Evolutionary conservation across 2,329 filamentous ascomycete genomes (phyloP).

Genomic region (Aspergillus thermomutatus): DNA sequence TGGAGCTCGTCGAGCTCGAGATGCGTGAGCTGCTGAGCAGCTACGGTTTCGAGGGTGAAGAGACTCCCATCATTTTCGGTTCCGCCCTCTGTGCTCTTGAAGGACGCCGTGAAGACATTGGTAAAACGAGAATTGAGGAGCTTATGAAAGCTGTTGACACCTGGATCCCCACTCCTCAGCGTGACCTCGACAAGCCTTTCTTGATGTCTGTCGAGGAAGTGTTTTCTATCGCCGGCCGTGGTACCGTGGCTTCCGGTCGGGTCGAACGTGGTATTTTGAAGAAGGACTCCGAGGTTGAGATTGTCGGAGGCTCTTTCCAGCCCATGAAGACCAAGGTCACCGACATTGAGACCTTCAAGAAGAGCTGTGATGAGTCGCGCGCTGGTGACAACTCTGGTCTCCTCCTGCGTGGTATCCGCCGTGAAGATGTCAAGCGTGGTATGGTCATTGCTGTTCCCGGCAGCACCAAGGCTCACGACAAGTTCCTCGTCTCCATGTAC

Average conservation of each 20-base stretch:
- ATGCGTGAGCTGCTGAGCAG: conserved; percentile 93
- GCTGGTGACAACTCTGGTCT: conserved; percentile 98
- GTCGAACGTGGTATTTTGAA: conserved; percentile 94
- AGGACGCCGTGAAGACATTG: conserved; percentile 81
- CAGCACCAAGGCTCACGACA: conserved; percentile 77
- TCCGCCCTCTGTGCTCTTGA: conserved; percentile 95
- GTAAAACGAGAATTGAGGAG: conserved; percentile 82
- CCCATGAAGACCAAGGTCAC: conserved; percentile 98
- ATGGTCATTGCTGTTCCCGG: conserved; percentile 91
- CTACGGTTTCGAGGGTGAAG: conserved; percentile 97
- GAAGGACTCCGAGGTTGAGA: conserved; percentile 90
- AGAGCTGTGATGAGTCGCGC: conserved; percentile 93
- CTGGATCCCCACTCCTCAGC: conserved; percentile 94
- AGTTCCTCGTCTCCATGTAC: conserved; percentile 96
- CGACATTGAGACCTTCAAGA: conserved; percentile 99
- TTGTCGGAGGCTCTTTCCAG: conserved; percentile 78
- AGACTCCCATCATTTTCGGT: conserved; percentile 95
- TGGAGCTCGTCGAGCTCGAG: conserved; percentile 99
- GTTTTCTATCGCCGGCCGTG: conserved; percentile 87
- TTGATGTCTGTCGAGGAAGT: conserved; percentile 96
- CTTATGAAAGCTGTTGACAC: conserved; percentile 84
- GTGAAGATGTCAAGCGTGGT: conserved; percentile 89
- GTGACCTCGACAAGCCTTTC: conserved; percentile 97
- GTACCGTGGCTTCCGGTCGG: conserved; percentile 93
- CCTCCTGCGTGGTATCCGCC: conserved; percentile 89